Percentiles rank a stretch among this genome's conserved stretches.
phyloP scores from a whole-genome alignment of 2,329 filamentous ascomycete species.

The Raffaelea deltoideospora region DNA sequence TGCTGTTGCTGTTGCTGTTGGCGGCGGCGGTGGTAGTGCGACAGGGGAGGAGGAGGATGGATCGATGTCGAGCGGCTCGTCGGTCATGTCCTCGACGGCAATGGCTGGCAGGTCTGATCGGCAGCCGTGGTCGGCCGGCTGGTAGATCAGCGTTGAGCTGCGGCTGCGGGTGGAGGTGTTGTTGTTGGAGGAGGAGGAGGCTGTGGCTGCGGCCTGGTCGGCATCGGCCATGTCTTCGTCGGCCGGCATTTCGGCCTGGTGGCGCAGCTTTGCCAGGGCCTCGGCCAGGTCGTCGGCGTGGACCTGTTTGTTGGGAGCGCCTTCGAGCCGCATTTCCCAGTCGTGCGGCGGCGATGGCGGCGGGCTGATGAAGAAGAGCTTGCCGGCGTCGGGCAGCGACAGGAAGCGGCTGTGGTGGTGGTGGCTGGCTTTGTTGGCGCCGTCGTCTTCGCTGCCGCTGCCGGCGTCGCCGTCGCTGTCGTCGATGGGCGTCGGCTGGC shows the following conservation, averaged over 20 bases:
- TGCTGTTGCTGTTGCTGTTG: too few relatives aligned
- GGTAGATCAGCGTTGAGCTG: constrained; percentile 52
- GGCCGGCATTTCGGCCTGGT: constrained; percentile 15
- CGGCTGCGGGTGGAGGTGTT: constrained; percentile 30
- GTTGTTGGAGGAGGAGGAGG: constrained; percentile 12
- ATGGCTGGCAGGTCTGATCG: constrained; percentile 47
- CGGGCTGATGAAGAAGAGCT: constrained; percentile 59
- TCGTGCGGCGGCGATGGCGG: constrained; percentile 53
- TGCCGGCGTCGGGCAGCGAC: constrained; percentile 52
- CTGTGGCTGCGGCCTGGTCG: constrained; percentile 17
- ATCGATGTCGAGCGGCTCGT: constrained; percentile 37
- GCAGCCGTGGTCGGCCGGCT: constrained; percentile 38
- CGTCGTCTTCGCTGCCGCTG: too few relatives aligned
- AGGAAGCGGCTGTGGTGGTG: constrained; percentile 45
- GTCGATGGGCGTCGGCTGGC: constrained; percentile 43
- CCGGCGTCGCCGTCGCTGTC: constrained; percentile 10
- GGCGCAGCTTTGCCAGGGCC: constrained; percentile 46
- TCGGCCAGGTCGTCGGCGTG: constrained; percentile 55
- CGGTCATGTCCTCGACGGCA: constrained; percentile 52
- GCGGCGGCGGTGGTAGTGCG: constrained; percentile 14
- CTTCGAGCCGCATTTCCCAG: constrained; percentile 54
- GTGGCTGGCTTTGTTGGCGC: too few relatives aligned
- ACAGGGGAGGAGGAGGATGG: too few relatives aligned
- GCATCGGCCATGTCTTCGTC: constrained; percentile 20
- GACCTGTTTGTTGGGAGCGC: constrained; percentile 54